Percentiles rank a stretch among this genome's conserved stretches.
These are phyloP conservation scores for Lomentospora prolificans DNA, from an alignment of 2,329 filamentous ascomycete species.

Conservation along the genomic window DNA sequence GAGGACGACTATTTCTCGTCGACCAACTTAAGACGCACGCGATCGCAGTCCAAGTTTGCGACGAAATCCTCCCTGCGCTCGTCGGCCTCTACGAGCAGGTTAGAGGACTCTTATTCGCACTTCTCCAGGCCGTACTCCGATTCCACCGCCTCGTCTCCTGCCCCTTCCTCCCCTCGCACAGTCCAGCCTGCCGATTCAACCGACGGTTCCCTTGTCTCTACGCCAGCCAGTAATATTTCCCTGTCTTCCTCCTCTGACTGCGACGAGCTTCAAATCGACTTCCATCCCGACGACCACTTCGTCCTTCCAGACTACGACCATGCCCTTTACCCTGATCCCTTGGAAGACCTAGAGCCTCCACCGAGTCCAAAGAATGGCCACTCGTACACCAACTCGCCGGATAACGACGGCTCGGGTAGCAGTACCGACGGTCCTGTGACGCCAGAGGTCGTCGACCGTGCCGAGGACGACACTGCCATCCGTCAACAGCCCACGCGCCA, in stretches of 20 bases:
- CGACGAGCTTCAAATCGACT: slow-evolving; percentile 39
- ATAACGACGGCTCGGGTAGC: slow-evolving; percentile 38
- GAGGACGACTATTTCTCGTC: slow-evolving; percentile 46
- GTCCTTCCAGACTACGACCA: slow-evolving; percentile 35
- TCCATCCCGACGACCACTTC: slow-evolving; percentile 35
- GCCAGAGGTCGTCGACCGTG: slow-evolving; percentile 46
- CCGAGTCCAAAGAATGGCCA: slow-evolving; percentile 39
- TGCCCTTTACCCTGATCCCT: slow-evolving; percentile 34
- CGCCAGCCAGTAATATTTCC: slow-evolving; percentile 53
- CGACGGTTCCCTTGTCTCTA: slow-evolving; percentile 50
- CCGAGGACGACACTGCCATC: slow-evolving; percentile 72
- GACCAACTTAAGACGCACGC: slow-evolving; percentile 42
- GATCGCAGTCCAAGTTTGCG: slow-evolving; percentile 49
- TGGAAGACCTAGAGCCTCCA: slow-evolving; percentile 40
- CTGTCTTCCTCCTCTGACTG: slow-evolving; percentile 48
- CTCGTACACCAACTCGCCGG: slow-evolving; percentile 43
- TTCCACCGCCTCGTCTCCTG: slow-evolving; percentile 38
- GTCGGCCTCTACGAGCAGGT: slow-evolving; percentile 34
- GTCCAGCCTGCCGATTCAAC: slow-evolving; percentile 39
- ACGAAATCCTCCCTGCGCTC: slow-evolving; percentile 32
- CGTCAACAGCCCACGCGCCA: slow-evolving; percentile 69
- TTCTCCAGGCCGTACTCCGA: slow-evolving; percentile 32
- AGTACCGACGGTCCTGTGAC: slow-evolving; percentile 46
- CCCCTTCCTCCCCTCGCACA: slow-evolving; percentile 46
- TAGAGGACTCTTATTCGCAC: slow-evolving; percentile 36